Evolutionary conservation across 495 filamentous ascomycete species (phyloP).

Genomic region (Lepidopterella palustris): DNA sequence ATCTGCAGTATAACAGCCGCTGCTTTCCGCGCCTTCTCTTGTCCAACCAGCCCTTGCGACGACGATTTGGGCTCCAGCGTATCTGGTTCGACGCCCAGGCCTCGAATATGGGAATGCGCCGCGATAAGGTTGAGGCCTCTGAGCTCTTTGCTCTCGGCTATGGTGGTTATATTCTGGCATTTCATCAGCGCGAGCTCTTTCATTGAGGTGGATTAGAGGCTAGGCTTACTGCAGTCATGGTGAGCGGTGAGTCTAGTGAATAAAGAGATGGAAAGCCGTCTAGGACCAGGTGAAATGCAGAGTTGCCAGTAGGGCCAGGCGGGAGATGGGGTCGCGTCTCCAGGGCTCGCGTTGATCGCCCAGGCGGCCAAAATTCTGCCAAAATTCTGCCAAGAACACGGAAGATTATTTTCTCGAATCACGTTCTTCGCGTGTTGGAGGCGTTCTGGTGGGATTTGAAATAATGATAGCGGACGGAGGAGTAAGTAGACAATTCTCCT

Average conservation of each 20-base stretch:
- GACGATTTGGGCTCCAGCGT: constrained; percentile 76
- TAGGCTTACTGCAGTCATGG: constrained; percentile 23
- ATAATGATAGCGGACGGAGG: background rate
- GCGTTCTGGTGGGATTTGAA: too few species aligned
- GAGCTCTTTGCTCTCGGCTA: constrained; percentile 90
- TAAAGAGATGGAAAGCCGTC: too few species aligned
- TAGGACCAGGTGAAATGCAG: too few species aligned
- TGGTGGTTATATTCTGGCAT: constrained; percentile 76
- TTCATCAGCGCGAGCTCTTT: constrained; percentile 33
- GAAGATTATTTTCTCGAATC: too few species aligned
- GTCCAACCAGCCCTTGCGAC: constrained; percentile 96
- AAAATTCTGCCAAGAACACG: background rate
- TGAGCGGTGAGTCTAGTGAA: background rate
- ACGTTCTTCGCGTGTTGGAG: background rate
- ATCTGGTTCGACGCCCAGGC: constrained; percentile 87
- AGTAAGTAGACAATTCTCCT: background rate
- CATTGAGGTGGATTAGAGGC: constrained; percentile 7
- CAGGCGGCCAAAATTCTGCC: too few species aligned
- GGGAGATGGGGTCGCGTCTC: too few species aligned
- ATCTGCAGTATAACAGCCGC: constrained; percentile 94
- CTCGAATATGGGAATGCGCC: constrained; percentile 95
- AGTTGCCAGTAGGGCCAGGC: too few species aligned
- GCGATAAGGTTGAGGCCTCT: constrained; percentile 93
- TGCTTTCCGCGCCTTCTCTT: constrained; percentile 92
- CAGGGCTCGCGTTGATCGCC: too few species aligned